Base-by-base conservation (phyloP, 108 stramenopile genomes). In the Thalassiosira profunda region DNA sequence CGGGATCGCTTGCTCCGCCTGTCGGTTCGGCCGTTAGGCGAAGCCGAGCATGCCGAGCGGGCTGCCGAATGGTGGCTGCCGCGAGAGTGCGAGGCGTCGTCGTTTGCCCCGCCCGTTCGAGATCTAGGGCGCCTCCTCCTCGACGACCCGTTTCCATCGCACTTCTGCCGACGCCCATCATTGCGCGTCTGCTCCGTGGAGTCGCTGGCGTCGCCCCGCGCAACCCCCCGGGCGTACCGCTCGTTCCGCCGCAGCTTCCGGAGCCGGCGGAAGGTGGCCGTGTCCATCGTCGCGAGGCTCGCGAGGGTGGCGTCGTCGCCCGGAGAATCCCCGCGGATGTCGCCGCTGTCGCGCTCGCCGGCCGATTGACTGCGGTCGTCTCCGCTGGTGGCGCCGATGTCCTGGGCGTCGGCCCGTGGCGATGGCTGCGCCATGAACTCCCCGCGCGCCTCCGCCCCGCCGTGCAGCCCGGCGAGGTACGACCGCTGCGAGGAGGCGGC, bases 181-280 rank as follows among this genome's bases (percentile, higher is more conserved):
- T 7, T 7, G 7, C 44, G 15, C 18, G 51, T 20, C 21, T 17
- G 33, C 28, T 52, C 10, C 51, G 5, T 20, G 7, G 9, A 1
- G n/a, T 4, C 5, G 8, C 15, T 3, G 23, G 1, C 6, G 51
- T 31, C 7, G 51, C 29, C 26, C 51, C 15, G 7, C 1, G 6
- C 14, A 23, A 46, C 45, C 45, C 49, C 33, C 51, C n/a, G n/a
- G n/a, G n/a, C 0, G 51, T 52, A 52, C 33, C 51, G 33, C 51
- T 52, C 21, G 15, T 52, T 52, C 0, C 9, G 6, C 18, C 51
- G 51, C 21, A 31, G 4, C 21, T 52, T 31, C 17, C 51, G 23
- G 15, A 52, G 21, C 9, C 51, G 29, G 33, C 51, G 51, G 33
- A 31, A 52, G 2, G 29, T 14, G 17, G 5, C 4, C 2, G 51